Evolutionary conservation across 768 basidiomycete species (phyloP).

Genomic region (Lactarius deliciosus): DNA sequence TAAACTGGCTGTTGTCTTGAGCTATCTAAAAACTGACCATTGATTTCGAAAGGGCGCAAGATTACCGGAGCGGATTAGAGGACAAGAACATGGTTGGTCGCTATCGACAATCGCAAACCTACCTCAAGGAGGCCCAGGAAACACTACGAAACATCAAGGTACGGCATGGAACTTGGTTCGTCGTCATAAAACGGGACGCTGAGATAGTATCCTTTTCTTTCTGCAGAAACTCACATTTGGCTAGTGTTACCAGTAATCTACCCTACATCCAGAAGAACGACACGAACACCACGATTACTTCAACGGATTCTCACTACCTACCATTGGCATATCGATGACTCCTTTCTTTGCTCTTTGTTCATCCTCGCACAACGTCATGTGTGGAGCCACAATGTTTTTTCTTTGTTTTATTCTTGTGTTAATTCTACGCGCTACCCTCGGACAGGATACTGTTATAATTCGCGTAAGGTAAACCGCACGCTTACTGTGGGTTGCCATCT

Average conservation of each 20-base stretch:
- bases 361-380: too few species aligned
- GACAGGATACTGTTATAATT: too few species aligned
- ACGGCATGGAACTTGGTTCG: not conserved
- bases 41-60: not conserved
- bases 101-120: not conserved
- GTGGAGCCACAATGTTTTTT: too few species aligned
- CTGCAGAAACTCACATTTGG: conserved; percentile 10
- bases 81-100: not conserved
- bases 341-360: too few species aligned
- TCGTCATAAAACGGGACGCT: not conserved
- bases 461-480: too few species aligned
- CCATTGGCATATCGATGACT: not conserved
- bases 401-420: not conserved
- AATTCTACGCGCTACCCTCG: too few species aligned
- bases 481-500: too few species aligned
- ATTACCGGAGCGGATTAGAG: conserved; percentile 8
- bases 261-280: too few species aligned
- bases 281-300: too few species aligned
- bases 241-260: not conserved
- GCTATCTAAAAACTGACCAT: not conserved
- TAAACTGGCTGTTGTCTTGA: not conserved
- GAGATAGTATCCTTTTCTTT: not conserved
- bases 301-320: too few species aligned
- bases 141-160: conserved; percentile 9
- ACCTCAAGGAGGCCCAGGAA: conserved; percentile 15